Percentiles rank a stretch among this genome's conserved stretches.
Evolutionary conservation across 2,329 filamentous ascomycete genomes (phyloP).

Genomic region (Aspergillus sp.): DNA sequence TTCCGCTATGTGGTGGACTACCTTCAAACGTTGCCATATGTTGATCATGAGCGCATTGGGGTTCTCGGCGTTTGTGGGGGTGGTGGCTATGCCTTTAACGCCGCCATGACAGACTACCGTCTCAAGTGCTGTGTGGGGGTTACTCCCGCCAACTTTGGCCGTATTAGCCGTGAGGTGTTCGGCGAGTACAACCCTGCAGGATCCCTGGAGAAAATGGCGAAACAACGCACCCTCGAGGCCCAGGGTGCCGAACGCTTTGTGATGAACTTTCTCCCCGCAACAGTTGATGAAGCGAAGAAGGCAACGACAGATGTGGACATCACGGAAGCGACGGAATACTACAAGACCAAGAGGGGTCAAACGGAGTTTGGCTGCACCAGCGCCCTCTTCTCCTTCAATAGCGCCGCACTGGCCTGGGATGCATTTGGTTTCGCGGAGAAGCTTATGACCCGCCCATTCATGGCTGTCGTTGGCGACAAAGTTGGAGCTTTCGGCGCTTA

Average conservation of each 20-base stretch:
- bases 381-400: slow-evolving; percentile 17
- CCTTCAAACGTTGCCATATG: slow-evolving; percentile 18
- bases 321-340: slow-evolving; percentile 14
- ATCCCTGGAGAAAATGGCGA: slow-evolving; percentile 16
- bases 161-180: slow-evolving; percentile 16
- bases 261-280: slow-evolving; percentile 13
- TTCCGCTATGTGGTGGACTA: slow-evolving; percentile 23
- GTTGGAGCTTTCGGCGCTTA: slow-evolving; percentile 18
- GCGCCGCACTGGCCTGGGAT: slow-evolving; percentile 14
- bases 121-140: slow-evolving; percentile 18
- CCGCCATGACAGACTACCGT: slow-evolving; percentile 21
- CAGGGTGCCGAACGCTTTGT: slow-evolving; percentile 17
- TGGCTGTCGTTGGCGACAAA: slow-evolving; percentile 15
- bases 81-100: slow-evolving; percentile 21
- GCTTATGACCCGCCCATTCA: slow-evolving; percentile 17
- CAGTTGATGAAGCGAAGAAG: slow-evolving; percentile 14
- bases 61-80: slow-evolving; percentile 24
- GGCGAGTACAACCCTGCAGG: slow-evolving; percentile 7
- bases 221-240: slow-evolving; percentile 16
- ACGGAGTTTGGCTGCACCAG: slow-evolving; percentile 9
- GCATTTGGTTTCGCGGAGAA: slow-evolving; percentile 15
- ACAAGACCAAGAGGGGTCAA: slow-evolving; percentile 13
- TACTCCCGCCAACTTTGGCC: slow-evolving; percentile 18
- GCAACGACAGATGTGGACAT: slow-evolving; percentile 14
- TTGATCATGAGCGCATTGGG: slow-evolving; percentile 21